A percentile compares a stretch with the other conserved stretches of the same genome.
These are phyloP conservation scores for Pezicula carpinea DNA, from an alignment of 2,329 filamentous ascomycete genomes.

Conservation along the genomic window DNA sequence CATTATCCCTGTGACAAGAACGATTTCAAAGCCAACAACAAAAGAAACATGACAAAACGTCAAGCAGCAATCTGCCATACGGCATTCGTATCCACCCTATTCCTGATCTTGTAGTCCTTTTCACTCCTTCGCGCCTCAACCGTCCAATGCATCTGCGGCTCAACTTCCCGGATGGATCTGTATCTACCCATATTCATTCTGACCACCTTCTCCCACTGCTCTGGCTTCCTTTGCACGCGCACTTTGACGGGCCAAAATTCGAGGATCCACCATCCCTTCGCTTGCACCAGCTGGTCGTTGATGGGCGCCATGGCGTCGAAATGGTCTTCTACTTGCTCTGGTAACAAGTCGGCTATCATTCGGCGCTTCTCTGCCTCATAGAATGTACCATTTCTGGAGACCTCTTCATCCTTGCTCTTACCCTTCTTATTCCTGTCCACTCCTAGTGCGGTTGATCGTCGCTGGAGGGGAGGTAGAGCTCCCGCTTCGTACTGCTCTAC, in stretches of 20 bases:
- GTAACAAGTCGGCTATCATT: conserved; percentile 22
- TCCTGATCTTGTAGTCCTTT: conserved; percentile 30
- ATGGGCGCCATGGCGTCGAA: conserved; percentile 36
- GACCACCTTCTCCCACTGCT: conserved; percentile 34
- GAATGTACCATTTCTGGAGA: not conserved
- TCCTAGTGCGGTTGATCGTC: conserved; percentile 27
- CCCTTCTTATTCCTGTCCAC: conserved; percentile 21
- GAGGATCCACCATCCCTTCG: conserved; percentile 38
- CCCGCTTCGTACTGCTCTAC: conserved; percentile 32
- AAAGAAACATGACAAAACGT: not conserved
- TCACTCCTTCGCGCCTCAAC: conserved; percentile 33
- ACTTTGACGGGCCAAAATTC: conserved; percentile 40
- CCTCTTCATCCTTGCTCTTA: conserved; percentile 12
- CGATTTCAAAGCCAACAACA: no score
- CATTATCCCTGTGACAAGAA: no score
- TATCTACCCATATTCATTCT: conserved; percentile 34
- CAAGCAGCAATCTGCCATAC: conserved; percentile 27
- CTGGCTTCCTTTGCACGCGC: conserved; percentile 26
- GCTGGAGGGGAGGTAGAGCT: conserved; percentile 27
- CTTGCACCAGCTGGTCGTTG: conserved; percentile 34
- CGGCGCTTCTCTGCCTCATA: conserved; percentile 3
- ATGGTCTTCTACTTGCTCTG: conserved; percentile 38
- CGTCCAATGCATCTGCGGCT: conserved; percentile 40
- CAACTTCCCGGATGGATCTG: conserved; percentile 30
- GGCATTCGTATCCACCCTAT: conserved; percentile 24